Evolutionary conservation across 495 filamentous ascomycete species (phyloP), one percentile per base, ranked within the genome.

Genomic region (Apiosordaria backusii): DNA sequence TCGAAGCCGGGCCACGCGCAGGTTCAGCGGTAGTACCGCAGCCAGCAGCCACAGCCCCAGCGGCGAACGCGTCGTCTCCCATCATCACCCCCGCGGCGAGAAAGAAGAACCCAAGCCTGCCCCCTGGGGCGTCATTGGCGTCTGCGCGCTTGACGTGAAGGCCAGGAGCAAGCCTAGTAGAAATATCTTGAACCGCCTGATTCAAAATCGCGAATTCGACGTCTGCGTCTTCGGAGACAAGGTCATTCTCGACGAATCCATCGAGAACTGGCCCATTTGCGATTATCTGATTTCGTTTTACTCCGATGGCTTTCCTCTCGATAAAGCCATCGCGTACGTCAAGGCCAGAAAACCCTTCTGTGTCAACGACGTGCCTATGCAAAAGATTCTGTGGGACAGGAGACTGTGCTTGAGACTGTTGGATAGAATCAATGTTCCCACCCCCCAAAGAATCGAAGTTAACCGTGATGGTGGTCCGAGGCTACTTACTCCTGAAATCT

Each of bases 251-350:
- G 95, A 99, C 68, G 95, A 99, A 83, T 87, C 85, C 22, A 81
- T 90, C 57, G 88, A 90, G 70, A 89, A 90, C 70, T 91, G 88
- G 88, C 88, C 88, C 45, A 83, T 88, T 66, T 88, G 86, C 75
- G 95, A 99, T 77, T 99, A 95, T 71, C 80, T 99, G 22, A 95
- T 99, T 58, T 94, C 92, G 21, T 99, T 99, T 78, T 99, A 97
- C 78, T 97, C 92, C 0, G 93, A 96, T 76, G 95, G 95, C 0
- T 99, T 99, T 68, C 95, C 95, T 0, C 79, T 99, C 35, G 93
- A 99, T 57, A 99, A 98, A 75, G 96, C 95, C 4, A 96, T 98
- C 71, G 90, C 92, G 16, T 99, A 99, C 76, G 90, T 90, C 54
- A 89, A 89, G 67, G 84, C 96, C 10, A 88, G 95, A 50, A 97